Base-by-base conservation (phyloP, 129 eudicot genomes). In the Escallonia rubra region DNA sequence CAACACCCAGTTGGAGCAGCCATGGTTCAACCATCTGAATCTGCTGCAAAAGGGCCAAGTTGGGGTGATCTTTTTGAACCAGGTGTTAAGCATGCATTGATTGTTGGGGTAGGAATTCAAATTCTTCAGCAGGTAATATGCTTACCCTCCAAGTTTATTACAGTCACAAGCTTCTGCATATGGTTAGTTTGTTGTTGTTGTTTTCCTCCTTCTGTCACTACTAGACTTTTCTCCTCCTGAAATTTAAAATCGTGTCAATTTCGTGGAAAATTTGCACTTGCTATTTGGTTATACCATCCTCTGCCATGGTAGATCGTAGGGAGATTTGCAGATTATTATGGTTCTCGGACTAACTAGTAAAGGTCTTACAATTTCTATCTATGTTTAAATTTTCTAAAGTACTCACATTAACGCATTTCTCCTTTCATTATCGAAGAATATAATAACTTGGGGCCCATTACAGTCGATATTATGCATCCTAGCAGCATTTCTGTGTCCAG, bases 51-150 rank as follows among this genome's bases (percentile, higher is more conserved):
- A 77, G 82, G 83, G 38, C 40, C 95, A 2, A 70, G 79, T 80
- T 92, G 90, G 98, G 64, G 67, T 54, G 98, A 83, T 49, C 91
- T 92, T 73, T 64, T 78, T 34, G 98, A 88, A 70, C 96, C 96
- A 10, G 98, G 98, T 46, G 81, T 92, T 59, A 88, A 82, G 77
- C 85, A 86, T 71, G 98, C 98, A 57, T 79, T 92, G 68, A 69
- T 88, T 71, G 98, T 92, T 43, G 98, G 98, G 8, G 82, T 89
- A 13, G 96, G 98, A 58, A 67, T 92, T 64, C 98, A 92, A 73
- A 82, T 92, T 75, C 98, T 92, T 80, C 98, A 92, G 67, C 98
- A 92, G 96, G 98, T 92, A 77, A 75, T 16, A 45, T 43, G 2
- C 61, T 59, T 54, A 44, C 15, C 13, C 12, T 41, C 44, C 41